Percentiles rank a stretch among this genome's conserved stretches.
Evolutionary conservation across 768 basidiomycete genomes (phyloP).

Genomic region (Suillus spraguei): DNA sequence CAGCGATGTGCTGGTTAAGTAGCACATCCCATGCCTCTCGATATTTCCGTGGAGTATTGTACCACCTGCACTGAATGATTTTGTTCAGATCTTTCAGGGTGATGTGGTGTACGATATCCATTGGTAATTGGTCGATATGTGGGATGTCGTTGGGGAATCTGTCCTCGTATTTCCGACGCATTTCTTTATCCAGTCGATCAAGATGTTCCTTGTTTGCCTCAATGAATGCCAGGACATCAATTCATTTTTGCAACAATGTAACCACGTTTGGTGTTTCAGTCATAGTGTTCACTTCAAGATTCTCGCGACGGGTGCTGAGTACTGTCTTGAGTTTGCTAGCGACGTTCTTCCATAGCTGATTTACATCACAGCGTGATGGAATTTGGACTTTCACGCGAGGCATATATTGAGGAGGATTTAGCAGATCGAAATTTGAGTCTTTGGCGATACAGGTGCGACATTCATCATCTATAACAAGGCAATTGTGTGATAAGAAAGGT

Average conservation of each 20-base stretch:
- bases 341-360: accelerated
- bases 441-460: conserved; percentile 7
- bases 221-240: neutral
- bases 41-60: conserved; percentile 27
- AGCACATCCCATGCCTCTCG: conserved; percentile 31
- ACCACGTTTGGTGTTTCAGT: neutral
- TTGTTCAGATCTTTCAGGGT: conserved; percentile 18
- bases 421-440: conserved; percentile 12
- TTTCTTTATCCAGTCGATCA: neutral
- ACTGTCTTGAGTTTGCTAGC: neutral
- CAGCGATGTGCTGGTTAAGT: conserved; percentile 34
- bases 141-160: conserved; percentile 25
- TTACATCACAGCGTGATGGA: accelerated
- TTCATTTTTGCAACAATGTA: neutral
- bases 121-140: conserved; percentile 18
- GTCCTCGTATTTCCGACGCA: conserved; percentile 12
- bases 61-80: conserved; percentile 17
- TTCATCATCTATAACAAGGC: conserved; percentile 8
- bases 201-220: conserved; percentile 2
- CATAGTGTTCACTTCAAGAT: accelerated
- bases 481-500: conserved; percentile 1
- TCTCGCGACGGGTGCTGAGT: too few species aligned
- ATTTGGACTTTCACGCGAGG: neutral
- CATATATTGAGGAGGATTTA: neutral
- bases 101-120: conserved; percentile 19